These are phyloP conservation scores for Dendrobium catenatum DNA, from an alignment of 106 monocot species.

Conservation along the genomic window DNA sequence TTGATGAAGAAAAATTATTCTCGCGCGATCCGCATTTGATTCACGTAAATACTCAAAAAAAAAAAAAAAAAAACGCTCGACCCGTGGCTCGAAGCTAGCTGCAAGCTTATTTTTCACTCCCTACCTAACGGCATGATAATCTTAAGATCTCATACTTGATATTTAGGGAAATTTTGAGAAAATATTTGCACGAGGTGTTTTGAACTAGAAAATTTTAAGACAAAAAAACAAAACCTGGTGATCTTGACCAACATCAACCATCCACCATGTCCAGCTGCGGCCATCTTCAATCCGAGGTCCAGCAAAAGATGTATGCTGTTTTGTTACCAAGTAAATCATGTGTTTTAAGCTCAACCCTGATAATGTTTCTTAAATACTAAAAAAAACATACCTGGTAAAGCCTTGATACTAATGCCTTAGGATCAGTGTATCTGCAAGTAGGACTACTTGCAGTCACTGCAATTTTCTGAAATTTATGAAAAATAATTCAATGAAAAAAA, in stretches of 20 bases:
- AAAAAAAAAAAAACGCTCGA: too few relatives aligned
- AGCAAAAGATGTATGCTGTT: constrained; percentile 81
- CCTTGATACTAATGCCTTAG: constrained; percentile 81
- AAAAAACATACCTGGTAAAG: constrained; percentile 60
- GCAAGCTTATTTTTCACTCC: too few relatives aligned
- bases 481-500: background rate
- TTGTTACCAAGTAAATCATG: background rate
- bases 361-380: background rate
- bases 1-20: too few relatives aligned
- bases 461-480: constrained; percentile 59
- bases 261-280: constrained; percentile 77
- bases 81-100: too few relatives aligned
- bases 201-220: background rate
- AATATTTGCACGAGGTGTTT: background rate
- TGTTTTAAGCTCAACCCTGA: background rate
- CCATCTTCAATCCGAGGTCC: constrained; percentile 68
- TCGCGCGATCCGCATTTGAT: too few relatives aligned
- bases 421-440: constrained; percentile 85
- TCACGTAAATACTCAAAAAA: too few relatives aligned
- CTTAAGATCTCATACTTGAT: background rate
- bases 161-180: background rate
- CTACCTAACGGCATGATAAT: background rate
- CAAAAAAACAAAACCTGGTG: constrained; percentile 56
- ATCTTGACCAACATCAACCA: constrained; percentile 81
- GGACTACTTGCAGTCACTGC: constrained; percentile 83